These are phyloP conservation scores for Starmerella geochares DNA, from an alignment of 805 yeast genomes.

Conservation along the genomic window DNA sequence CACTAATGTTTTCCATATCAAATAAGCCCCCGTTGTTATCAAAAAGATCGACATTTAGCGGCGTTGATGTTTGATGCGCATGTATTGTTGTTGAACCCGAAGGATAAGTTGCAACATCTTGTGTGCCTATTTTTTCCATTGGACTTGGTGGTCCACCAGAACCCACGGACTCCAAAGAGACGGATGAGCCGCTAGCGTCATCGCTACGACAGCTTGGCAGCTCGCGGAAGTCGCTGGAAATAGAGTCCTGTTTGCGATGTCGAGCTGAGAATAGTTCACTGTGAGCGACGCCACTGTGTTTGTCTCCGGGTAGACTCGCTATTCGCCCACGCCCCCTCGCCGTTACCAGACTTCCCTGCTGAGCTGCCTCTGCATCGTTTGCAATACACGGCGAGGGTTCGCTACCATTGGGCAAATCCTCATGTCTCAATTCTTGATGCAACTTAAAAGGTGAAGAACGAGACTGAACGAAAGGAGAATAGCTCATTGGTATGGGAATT, in stretches of 20 bases:
- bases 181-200: conserved; percentile 4
- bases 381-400: not conserved
- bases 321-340: not conserved
- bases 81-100: not conserved
- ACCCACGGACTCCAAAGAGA: not conserved
- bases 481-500: not conserved
- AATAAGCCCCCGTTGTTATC: not conserved
- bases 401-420: not conserved
- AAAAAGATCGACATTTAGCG: not conserved
- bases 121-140: not conserved
- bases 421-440: not conserved
- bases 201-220: conserved; percentile 1
- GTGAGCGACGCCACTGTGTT: not conserved
- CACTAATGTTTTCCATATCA: not conserved
- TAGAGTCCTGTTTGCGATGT: conserved; percentile 1
- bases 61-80: conserved; percentile 1
- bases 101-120: not conserved
- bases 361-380: not conserved
- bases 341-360: not conserved
- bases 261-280: not conserved
- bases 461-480: not conserved
- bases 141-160: not conserved
- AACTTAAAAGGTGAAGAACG: not conserved
- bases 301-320: not conserved
- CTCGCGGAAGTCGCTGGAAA: not conserved